Conservation (phyloP, 805 yeast genomes). For the Candida endomychidarum region DNA sequence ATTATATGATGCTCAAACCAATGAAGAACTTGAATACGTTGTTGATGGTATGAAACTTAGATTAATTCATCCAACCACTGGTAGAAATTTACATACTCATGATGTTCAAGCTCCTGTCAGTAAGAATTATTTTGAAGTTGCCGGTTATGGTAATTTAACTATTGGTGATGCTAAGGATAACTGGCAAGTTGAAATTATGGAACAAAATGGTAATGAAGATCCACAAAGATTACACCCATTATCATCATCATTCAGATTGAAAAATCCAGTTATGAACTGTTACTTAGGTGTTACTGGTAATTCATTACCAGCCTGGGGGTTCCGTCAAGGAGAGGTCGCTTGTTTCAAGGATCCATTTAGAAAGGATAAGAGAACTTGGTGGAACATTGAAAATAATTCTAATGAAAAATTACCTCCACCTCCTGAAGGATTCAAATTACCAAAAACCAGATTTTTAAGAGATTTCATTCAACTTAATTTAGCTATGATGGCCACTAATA, state of each 20-base stretch:
- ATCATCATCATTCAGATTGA: constrained; percentile 78
- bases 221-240: constrained; percentile 65
- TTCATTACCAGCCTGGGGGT: constrained; percentile 93
- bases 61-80: constrained; percentile 60
- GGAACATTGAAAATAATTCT: constrained; percentile 75
- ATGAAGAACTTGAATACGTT: constrained; percentile 38
- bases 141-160: constrained; percentile 67
- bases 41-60: constrained; percentile 62
- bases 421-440: constrained; percentile 60
- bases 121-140: constrained; percentile 56
- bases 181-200: constrained; percentile 71
- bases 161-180: constrained; percentile 74
- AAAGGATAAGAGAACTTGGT: constrained; percentile 84
- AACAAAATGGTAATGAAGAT: constrained; percentile 58
- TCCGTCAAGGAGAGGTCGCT: constrained; percentile 93
- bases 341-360: constrained; percentile 67
- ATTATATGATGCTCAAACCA: constrained; percentile 32
- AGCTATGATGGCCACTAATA: constrained; percentile 83
- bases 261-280: constrained; percentile 68
- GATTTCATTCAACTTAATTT: constrained; percentile 72
- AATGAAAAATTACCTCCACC: constrained; percentile 61
- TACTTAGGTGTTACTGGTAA: constrained; percentile 83
- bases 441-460: constrained; percentile 68
- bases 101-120: constrained; percentile 62
- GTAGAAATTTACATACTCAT: constrained; percentile 72